Base-by-base conservation (phyloP, 805 yeast genomes). In the Alloascoidea hylecoeti region DNA sequence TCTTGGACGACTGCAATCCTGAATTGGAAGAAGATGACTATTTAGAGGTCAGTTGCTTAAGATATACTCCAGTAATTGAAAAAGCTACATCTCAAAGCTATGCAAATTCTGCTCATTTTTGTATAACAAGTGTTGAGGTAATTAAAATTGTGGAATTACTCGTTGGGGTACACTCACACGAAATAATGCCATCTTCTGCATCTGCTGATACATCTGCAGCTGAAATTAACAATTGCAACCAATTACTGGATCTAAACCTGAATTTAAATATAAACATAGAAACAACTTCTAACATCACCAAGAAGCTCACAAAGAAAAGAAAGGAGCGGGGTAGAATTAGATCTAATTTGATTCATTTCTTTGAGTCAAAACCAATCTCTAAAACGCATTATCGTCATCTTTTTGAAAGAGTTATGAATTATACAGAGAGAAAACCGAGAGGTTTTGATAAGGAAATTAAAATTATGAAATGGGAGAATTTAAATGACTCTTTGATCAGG, bases 391-490 rank as follows among this genome's bases (percentile, higher is more conserved):
- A 2, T 36, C 42, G 38, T 16, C 40, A 6, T 42, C 46, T 75
- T 42, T 81, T 81, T 2, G 71, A 71, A 41, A 60, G 82, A 49
- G 75, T 76, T 16, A 75, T 75, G 79, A 68, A 68, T 15, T 76
- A 76, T 50, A 74, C 70, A 41, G 56, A 62, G 18, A 63, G 80
- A 47, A 74, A 72, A 46, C 83, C 82, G 17, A 60, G 82, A 46
- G 80, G 80, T 1, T 75, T 75, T 53, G 81, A 75, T 49, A 76
- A 75, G 53, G 80, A 74, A 46, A 79, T 76, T 28, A 55, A 81
- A 35, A 74, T 76, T 35, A 52, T 75, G 43, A 62, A 66, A 40
- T 75, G 82, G 82, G 71, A 66, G 37, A 71, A 66, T 42, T 57
- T 76, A 39, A 65, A 63, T 3, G 73, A 78, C 2, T 81, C 82